Evolutionary conservation across 768 basidiomycete genomes (phyloP).

Genomic region (Megacollybia marginata): DNA sequence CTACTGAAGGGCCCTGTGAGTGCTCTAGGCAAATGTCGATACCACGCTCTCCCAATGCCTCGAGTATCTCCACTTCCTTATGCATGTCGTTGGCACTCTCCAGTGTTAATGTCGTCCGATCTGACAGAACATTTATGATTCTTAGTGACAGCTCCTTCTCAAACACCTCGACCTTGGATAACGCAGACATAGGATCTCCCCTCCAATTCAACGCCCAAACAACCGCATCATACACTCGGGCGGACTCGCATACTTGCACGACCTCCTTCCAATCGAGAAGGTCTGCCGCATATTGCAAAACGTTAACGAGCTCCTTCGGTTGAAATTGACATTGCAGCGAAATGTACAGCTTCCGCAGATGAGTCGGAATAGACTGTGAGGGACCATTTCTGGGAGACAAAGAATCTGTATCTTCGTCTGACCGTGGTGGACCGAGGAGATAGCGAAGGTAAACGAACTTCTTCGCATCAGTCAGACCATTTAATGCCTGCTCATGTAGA

Average conservation of each 20-base stretch:
- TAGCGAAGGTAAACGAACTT: constrained; percentile 74
- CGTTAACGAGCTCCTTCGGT: constrained; percentile 53
- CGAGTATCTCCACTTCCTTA: constrained; percentile 40
- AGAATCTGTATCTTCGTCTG: constrained; percentile 33
- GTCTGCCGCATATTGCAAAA: constrained; percentile 45
- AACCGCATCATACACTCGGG: constrained; percentile 64
- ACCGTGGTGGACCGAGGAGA: constrained; percentile 51
- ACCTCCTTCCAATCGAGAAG: constrained; percentile 51
- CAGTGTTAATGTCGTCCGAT: constrained; percentile 2
- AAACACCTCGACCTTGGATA: constrained; percentile 57
- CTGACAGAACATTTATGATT: constrained; percentile 32
- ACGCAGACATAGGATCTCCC: constrained; percentile 56
- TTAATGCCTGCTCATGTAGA: constrained; percentile 59
- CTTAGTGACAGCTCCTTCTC: constrained; percentile 41
- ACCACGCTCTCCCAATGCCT: constrained; percentile 52
- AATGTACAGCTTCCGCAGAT: constrained; percentile 58
- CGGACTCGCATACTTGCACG: constrained; percentile 57
- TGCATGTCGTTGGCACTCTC: constrained; percentile 18
- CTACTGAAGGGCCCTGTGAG: constrained; percentile 37
- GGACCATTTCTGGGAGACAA: constrained; percentile 19
- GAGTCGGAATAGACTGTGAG: constrained; percentile 37
- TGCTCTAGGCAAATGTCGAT: constrained; percentile 65
- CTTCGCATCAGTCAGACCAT: constrained; percentile 40
- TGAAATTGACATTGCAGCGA: constrained; percentile 67
- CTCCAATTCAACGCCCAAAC: constrained; percentile 72